A percentile compares a stretch with the other conserved stretches of the same genome.
These are phyloP conservation scores for Hymenoscyphus repandus DNA, from an alignment of 2,329 filamentous ascomycete species.

Conservation along the genomic window DNA sequence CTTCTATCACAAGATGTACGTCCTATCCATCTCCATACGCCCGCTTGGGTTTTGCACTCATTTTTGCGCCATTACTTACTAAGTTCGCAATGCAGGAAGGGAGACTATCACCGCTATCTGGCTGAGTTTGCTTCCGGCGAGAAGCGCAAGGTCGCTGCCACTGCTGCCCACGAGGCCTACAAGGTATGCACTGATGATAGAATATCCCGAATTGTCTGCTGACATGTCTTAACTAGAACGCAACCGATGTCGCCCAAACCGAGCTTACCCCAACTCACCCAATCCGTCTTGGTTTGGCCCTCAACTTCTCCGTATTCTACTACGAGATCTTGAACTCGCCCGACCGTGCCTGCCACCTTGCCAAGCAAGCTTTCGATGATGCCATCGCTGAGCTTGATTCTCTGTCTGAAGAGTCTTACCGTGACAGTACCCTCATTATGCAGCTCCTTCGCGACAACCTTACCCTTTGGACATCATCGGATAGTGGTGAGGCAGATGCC, in stretches of 20 bases:
- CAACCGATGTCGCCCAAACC: constrained; percentile 96
- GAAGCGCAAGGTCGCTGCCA: constrained; percentile 85
- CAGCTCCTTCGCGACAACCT: constrained; percentile 97
- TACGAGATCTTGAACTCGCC: constrained; percentile 99
- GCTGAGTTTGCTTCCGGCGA: constrained; percentile 90
- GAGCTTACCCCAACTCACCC: constrained; percentile 97
- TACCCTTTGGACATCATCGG: constrained; percentile 95
- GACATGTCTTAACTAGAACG: constrained; percentile 56
- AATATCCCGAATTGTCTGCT: neutral
- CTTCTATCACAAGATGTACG: constrained; percentile 99
- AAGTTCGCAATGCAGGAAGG: constrained; percentile 62
- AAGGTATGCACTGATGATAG: constrained; percentile 58
- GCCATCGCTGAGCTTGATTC: constrained; percentile 97
- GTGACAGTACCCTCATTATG: constrained; percentile 99
- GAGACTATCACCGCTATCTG: constrained; percentile 93
- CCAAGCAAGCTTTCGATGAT: constrained; percentile 98
- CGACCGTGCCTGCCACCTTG: constrained; percentile 94
- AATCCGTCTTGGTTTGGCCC: constrained; percentile 92
- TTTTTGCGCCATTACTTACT: constrained; percentile 13
- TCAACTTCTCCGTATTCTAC: constrained; percentile 99
- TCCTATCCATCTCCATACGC: constrained; percentile 28
- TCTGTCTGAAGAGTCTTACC: constrained; percentile 95
- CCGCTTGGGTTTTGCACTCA: neutral
- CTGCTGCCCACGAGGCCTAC: constrained; percentile 89
- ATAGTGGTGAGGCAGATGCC: constrained; percentile 72